Evolutionary conservation across 345 rosid genomes (phyloP), one percentile per base, ranked within the genome.

Genomic region (Eucalyptus coolabah): DNA sequence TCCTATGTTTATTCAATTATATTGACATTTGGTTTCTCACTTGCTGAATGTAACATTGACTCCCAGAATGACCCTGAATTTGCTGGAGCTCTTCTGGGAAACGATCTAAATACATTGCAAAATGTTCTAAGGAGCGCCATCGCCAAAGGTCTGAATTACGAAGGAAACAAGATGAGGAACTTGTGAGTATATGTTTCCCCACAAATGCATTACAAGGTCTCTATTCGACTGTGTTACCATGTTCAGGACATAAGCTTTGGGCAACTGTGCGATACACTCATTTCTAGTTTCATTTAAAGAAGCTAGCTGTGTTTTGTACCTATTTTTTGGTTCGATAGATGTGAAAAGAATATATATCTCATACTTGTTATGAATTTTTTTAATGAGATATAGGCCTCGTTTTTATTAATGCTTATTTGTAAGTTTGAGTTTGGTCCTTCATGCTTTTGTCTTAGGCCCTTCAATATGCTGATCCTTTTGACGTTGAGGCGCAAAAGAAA

Each of bases 391-490:
- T 77, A 12, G 85, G 16, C 17, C 85, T 77, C 24, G 3, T 40
- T 77, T 77, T 77, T 77, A 11, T 77, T 19, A 40, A 72, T 72
- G 82, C 28, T 37, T 72, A 19, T 19, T 72, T 50, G 28, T 42
- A n/a, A 32, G 45, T 87, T 87, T 65, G 28, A 86, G 32, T 67
- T 86, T 47, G 54, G 59, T 9, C 88, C 86, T 65, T 37, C 16
- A 37, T 82, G 40, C 32, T 34, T 32, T 82, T 45, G 88, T 50
- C 19, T 49, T 90, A 97, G 99, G 99, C 97, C 60, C 99, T 98
- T 90, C 95, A 96, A 59, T 82, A 95, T 90, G 99, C 99, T 32
- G 99, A 98, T 94, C 99, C 99, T 89, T 97, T 98, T 93, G 99
- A 97, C 88, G 96, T 96, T 88, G 99, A 98, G 91, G 97, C 99